phyloP scores from a whole-genome alignment of 805 yeast genomes.

The Sugiyamaella valdiviana region DNA sequence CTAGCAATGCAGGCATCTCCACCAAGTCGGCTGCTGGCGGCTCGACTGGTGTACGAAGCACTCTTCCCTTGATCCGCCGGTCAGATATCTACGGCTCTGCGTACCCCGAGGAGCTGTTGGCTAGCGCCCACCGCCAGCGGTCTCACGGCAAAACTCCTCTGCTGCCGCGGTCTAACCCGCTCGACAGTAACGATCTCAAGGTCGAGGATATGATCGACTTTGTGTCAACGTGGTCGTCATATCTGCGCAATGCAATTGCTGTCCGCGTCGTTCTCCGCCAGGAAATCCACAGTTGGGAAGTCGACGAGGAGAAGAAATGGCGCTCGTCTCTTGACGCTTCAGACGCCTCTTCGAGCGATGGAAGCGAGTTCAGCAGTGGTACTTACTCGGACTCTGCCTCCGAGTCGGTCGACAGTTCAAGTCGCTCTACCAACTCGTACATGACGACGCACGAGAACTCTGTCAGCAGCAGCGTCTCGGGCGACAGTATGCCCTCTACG shows the following conservation, averaged over 20 bases:
- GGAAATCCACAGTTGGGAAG: slow-evolving; percentile 21
- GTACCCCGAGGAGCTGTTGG: slow-evolving; percentile 2
- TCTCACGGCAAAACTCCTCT: not conserved
- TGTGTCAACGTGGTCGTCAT: slow-evolving; percentile 29
- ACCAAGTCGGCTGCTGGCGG: not conserved
- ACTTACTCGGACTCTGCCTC: not conserved
- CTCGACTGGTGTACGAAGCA: not conserved
- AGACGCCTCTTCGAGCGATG: not conserved
- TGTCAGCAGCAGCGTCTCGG: not conserved
- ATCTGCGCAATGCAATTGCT: slow-evolving; percentile 29
- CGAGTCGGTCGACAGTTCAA: not conserved
- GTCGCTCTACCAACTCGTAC: not conserved
- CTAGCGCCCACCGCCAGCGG: not conserved
- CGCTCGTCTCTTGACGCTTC: slow-evolving; percentile 1
- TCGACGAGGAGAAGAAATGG: slow-evolving; percentile 18
- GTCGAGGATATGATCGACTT: slow-evolving; percentile 29
- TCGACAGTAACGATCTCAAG: slow-evolving; percentile 4
- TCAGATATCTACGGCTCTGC: slow-evolving; percentile 11
- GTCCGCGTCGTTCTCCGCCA: slow-evolving; percentile 26
- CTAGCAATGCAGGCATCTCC: not conserved
- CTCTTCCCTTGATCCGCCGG: slow-evolving; percentile 10
- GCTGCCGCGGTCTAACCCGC: not conserved
- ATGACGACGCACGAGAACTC: not conserved
- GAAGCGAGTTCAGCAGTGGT: not conserved
- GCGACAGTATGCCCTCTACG: too few relatives aligned